Percentiles rank a stretch among this genome's conserved stretches.
These are phyloP conservation scores for Acanthamoeba castellanii DNA, from an alignment of 208 protist genomes.

Conservation along the genomic window DNA sequence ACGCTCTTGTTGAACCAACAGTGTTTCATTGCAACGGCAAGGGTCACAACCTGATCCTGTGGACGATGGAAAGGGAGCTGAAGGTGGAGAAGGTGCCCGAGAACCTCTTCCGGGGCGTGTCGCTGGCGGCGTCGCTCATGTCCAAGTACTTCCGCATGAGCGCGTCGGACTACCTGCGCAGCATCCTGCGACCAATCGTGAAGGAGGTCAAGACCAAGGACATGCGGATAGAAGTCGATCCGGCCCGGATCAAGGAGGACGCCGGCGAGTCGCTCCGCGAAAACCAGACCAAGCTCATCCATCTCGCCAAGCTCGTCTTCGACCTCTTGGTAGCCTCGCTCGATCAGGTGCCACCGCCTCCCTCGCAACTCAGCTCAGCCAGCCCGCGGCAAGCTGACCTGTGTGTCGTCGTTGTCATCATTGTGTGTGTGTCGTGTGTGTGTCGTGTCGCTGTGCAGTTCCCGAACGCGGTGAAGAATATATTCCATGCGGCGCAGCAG, in stretches of 20 bases:
- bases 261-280: neutral
- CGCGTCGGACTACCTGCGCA: slow-evolving; percentile 41
- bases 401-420: no score
- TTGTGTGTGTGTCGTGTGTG: neutral
- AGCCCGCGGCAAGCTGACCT: neutral
- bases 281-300: neutral
- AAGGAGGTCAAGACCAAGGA: slow-evolving; percentile 61
- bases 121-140: slow-evolving; percentile 51
- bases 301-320: neutral
- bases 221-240: slow-evolving; percentile 27
- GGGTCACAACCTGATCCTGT: slow-evolving; percentile 19
- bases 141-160: slow-evolving; percentile 54
- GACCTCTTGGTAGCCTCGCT: slow-evolving; percentile 37
- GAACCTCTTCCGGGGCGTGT: slow-evolving; percentile 22
- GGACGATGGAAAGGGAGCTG: slow-evolving; percentile 34
- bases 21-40: slow-evolving; percentile 64
- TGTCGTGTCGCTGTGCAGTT: neutral
- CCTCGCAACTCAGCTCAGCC: neutral
- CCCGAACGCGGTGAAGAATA: slow-evolving; percentile 3
- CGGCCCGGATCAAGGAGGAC: neutral
- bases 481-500: slow-evolving; percentile 37
- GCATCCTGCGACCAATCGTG: slow-evolving; percentile 1
- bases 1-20: neutral
- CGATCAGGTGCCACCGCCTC: neutral
- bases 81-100: slow-evolving; percentile 4